phyloP scores from a whole-genome alignment of 192 early-diverging fungal species.

The Glomus cerebriforme region DNA sequence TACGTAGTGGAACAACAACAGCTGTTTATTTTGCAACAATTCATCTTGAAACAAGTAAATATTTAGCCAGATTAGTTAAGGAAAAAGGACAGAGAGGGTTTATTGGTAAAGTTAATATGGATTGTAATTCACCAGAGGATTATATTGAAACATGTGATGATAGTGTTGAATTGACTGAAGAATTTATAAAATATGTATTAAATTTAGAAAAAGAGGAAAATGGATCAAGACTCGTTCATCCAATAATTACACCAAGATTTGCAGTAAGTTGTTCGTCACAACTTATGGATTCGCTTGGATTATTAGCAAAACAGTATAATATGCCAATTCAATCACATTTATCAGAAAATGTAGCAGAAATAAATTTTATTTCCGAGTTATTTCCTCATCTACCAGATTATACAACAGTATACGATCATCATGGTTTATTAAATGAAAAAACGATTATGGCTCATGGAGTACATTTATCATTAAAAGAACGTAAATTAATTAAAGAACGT shows the following conservation, averaged over 20 bases:
- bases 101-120: slow-evolving; percentile 98
- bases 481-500: slow-evolving; percentile 60
- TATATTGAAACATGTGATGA: slow-evolving; percentile 73
- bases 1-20: slow-evolving; percentile 87
- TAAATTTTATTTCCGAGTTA: slow-evolving; percentile 70
- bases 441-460: slow-evolving; percentile 95
- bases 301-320: slow-evolving; percentile 67
- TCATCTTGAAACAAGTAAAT: slow-evolving; percentile 73
- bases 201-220: slow-evolving; percentile 33
- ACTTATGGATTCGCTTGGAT: slow-evolving; percentile 69
- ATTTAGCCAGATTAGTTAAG: slow-evolving; percentile 73
- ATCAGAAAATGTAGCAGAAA: slow-evolving; percentile 82
- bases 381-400: slow-evolving; percentile 76
- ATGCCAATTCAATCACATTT: slow-evolving; percentile 93
- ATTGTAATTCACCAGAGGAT: slow-evolving; percentile 78
- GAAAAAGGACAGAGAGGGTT: slow-evolving; percentile 87
- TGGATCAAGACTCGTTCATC: slow-evolving; percentile 53
- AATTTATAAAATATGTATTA: slow-evolving; percentile 64
- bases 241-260: slow-evolving; percentile 93
- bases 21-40: slow-evolving; percentile 93
- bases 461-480: slow-evolving; percentile 77
- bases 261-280: slow-evolving; percentile 77
- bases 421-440: slow-evolving; percentile 68
- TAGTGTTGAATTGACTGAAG: slow-evolving; percentile 66
- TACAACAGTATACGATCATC: slow-evolving; percentile 74